Conservation (phyloP, 2,329 filamentous ascomycete species). For the Ceratocystis destructans region DNA sequence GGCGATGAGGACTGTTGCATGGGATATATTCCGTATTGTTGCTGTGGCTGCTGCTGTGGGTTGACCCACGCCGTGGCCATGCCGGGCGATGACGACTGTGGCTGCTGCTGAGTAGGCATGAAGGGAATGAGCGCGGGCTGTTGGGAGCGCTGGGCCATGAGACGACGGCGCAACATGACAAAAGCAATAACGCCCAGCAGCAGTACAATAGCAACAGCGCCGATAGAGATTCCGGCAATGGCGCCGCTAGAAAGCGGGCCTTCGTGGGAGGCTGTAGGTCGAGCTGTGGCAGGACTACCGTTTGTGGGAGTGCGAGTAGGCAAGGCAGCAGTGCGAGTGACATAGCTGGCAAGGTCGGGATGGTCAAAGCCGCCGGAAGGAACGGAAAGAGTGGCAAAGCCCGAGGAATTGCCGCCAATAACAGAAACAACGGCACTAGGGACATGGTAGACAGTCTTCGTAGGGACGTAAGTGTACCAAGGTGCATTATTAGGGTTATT, state of each 20-base stretch:
- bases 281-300: conserved; percentile 22
- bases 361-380: conserved; percentile 38
- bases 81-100: conserved; percentile 5
- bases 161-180: conserved; percentile 25
- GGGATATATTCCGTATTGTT: not conserved
- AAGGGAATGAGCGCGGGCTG: conserved; percentile 13
- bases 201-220: conserved; percentile 24
- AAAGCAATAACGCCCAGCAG: conserved; percentile 23
- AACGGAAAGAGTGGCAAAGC: conserved; percentile 39
- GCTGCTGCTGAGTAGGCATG: not conserved
- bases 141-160: conserved; percentile 20
- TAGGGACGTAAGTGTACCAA: conserved; percentile 40
- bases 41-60: not conserved
- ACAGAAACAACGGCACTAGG: conserved; percentile 37
- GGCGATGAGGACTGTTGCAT: not conserved
- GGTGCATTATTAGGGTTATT: conserved; percentile 33
- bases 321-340: conserved; percentile 36
- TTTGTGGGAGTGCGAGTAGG: conserved; percentile 39
- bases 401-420: conserved; percentile 38
- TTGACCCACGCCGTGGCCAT: not conserved
- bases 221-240: conserved; percentile 34
- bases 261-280: not conserved
- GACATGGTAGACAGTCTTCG: conserved; percentile 40
- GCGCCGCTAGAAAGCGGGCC: conserved; percentile 28
- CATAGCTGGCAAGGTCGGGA: conserved; percentile 39